These are phyloP conservation scores for Hippophae gyantsensis DNA, from an alignment of 306 rosid species.

Conservation along the genomic window DNA sequence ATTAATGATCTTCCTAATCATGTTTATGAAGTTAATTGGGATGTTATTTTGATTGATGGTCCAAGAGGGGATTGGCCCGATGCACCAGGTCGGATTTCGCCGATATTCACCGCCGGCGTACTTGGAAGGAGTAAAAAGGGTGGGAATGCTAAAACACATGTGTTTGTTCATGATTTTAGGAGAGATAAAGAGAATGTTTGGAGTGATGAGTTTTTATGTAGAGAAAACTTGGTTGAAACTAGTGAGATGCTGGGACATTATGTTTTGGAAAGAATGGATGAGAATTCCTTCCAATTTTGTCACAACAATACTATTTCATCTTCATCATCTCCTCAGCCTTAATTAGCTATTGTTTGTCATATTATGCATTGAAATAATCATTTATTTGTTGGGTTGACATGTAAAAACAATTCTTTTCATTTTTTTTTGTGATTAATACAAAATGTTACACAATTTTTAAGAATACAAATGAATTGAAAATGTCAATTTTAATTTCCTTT, in stretches of 20 bases:
- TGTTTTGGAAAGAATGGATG: conserved; percentile 80
- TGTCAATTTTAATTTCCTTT: no score
- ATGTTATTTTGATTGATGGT: conserved; percentile 74
- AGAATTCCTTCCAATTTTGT: conserved; percentile 59
- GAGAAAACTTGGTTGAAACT: conserved; percentile 69
- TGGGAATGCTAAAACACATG: conserved; percentile 79
- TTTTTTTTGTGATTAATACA: no score
- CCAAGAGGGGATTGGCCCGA: conserved; percentile 92
- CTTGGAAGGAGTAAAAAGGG: conserved; percentile 84
- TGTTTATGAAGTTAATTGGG: conserved; percentile 91
- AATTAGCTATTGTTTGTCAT: background rate
- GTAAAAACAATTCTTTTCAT: no score
- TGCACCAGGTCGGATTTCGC: conserved; percentile 75
- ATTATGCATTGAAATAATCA: background rate
- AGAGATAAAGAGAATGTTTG: conserved; percentile 53
- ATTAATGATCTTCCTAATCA: conserved; percentile 90
- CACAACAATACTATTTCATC: conserved; percentile 25
- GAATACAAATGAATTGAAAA: no score
- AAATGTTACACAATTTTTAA: no score
- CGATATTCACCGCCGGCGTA: conserved; percentile 84
- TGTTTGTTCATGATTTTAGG: conserved; percentile 68
- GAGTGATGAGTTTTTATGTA: conserved; percentile 74
- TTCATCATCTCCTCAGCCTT: conserved; percentile 2
- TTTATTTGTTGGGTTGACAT: no score
- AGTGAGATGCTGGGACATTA: conserved; percentile 63